These are phyloP conservation scores for Aspergillus conjunctus DNA, from an alignment of 495 filamentous ascomycete species.

Conservation along the genomic window DNA sequence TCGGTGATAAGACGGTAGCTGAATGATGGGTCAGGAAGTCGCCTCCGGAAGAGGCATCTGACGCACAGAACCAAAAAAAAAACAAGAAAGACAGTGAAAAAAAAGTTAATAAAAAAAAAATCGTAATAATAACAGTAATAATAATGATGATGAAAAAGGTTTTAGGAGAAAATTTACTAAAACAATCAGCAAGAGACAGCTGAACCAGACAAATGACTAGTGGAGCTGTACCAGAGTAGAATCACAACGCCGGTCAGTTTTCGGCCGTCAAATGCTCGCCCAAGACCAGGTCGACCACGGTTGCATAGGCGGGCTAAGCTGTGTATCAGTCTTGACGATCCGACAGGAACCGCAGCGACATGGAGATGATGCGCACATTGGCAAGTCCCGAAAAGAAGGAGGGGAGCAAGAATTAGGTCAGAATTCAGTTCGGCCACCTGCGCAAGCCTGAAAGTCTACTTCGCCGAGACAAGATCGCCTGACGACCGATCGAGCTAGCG, in stretches of 20 bases:
- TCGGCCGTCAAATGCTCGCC: constrained; percentile 26
- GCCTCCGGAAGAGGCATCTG: constrained; percentile 23
- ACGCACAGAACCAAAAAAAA: constrained; percentile 27
- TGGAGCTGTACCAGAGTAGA: constrained; percentile 31
- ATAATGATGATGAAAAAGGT: constrained; percentile 16
- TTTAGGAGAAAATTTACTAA: constrained; percentile 26
- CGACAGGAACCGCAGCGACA: constrained; percentile 34
- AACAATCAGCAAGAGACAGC: constrained; percentile 22
- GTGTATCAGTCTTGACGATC: constrained; percentile 36
- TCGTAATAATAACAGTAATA: constrained; percentile 16
- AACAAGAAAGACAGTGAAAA: constrained; percentile 11
- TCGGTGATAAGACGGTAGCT: constrained; percentile 31
- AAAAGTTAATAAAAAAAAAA: constrained; percentile 19
- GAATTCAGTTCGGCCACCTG: constrained; percentile 34
- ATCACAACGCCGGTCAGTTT: constrained; percentile 26
- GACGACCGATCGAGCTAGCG: constrained; percentile 27
- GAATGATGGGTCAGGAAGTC: constrained; percentile 32
- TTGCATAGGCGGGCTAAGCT: constrained; percentile 30
- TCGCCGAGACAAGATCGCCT: constrained; percentile 27
- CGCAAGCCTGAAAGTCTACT: constrained; percentile 32
- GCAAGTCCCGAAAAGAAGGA: constrained; percentile 42
- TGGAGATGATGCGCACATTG: constrained; percentile 44
- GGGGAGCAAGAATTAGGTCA: constrained; percentile 32
- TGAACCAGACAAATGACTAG: constrained; percentile 28
- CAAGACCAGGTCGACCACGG: constrained; percentile 37